Percentiles rank a stretch among this genome's conserved stretches.
Evolutionary conservation across 257 asterid species (phyloP).

Genomic region (Echium plantagineum): DNA sequence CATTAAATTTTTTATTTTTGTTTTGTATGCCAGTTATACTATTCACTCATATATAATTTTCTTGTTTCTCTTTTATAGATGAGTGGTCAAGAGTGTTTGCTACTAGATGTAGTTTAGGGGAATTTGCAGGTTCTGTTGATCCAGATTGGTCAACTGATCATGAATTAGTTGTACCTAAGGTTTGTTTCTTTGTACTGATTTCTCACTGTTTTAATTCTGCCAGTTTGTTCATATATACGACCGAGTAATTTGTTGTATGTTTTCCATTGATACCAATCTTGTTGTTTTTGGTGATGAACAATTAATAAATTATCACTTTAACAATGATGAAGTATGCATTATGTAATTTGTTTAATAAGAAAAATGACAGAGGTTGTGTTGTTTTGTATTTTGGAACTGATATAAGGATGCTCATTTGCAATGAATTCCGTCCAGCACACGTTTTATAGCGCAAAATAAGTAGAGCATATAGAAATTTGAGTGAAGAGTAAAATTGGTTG

Average conservation of each 20-base stretch:
- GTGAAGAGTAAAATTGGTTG: background rate
- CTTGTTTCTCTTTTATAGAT: constrained; percentile 20
- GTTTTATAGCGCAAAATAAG: no score
- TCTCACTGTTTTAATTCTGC: background rate
- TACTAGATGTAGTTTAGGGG: constrained; percentile 28
- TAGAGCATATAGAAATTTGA: background rate
- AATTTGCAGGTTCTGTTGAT: constrained; percentile 15
- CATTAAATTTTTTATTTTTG: no score
- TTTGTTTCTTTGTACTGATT: constrained; percentile 8
- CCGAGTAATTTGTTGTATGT: background rate
- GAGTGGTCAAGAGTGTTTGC: constrained; percentile 21
- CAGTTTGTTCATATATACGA: background rate
- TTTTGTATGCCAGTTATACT: background rate
- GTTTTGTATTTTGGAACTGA: no score
- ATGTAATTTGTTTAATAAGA: no score
- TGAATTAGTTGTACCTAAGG: constrained; percentile 29
- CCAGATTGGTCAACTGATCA: constrained; percentile 22
- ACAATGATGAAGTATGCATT: no score
- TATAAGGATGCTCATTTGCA: no score
- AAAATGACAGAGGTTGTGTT: no score
- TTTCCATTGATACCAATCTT: no score
- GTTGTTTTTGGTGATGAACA: no score
- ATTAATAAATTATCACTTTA: no score
- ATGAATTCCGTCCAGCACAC: no score
- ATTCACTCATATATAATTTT: no score